Percentiles rank a stretch among this genome's conserved stretches.
phyloP scores from a whole-genome alignment of 1,139 yeast species.

The Pneumocystis murina region DNA sequence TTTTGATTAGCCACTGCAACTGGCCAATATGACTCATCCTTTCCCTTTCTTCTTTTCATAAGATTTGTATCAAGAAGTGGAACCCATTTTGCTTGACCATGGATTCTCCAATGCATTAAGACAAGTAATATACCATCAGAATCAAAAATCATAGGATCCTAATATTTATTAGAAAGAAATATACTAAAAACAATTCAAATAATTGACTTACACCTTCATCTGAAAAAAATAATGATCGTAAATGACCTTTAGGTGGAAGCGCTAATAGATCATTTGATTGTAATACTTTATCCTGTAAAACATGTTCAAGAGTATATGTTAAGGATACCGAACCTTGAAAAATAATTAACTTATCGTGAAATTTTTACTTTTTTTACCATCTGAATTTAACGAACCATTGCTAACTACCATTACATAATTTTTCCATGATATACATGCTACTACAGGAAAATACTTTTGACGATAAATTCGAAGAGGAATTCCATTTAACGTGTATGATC shows the following conservation, averaged over 20 bases:
- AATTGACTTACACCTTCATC: constrained; percentile 36
- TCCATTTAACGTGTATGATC: constrained; percentile 43
- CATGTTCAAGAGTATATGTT: constrained; percentile 27
- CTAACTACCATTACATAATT: constrained; percentile 33
- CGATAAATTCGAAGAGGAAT: constrained; percentile 37
- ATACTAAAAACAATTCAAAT: not conserved
- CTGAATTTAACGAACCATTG: constrained; percentile 14
- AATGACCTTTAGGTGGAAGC: constrained; percentile 17
- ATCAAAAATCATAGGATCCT: constrained; percentile 73
- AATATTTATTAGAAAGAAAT: constrained; percentile 22
- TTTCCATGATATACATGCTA: constrained; percentile 38
- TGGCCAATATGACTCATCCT: constrained; percentile 60
- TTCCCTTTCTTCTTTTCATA: constrained; percentile 36
- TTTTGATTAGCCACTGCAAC: constrained; percentile 46
- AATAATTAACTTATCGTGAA: not conserved
- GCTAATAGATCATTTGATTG: constrained; percentile 27
- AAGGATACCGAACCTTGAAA: constrained; percentile 15
- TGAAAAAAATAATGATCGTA: constrained; percentile 57
- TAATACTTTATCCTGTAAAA: constrained; percentile 25
- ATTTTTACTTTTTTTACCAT: constrained; percentile 6
- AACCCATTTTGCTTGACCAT: constrained; percentile 70
- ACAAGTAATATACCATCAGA: constrained; percentile 59
- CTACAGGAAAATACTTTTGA: constrained; percentile 36
- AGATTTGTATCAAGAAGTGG: constrained; percentile 58
- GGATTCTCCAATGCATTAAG: constrained; percentile 58